phyloP scores from a whole-genome alignment of 2,329 filamentous ascomycete genomes.

The Orbilia ellipsospora region DNA sequence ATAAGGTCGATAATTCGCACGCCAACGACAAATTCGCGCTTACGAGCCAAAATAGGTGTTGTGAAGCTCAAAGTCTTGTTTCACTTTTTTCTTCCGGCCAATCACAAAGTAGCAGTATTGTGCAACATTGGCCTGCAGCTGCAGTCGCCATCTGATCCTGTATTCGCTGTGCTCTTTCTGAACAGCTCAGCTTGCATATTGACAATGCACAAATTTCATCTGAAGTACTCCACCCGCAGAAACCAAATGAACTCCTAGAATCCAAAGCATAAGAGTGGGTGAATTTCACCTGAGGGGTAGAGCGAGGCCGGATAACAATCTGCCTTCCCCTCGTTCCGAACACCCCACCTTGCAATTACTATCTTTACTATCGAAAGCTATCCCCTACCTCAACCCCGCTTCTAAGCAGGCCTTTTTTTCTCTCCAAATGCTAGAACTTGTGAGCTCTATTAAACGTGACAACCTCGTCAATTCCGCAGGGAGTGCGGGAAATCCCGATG shows the following conservation, averaged over 20 bases:
- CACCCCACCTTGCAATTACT: not conserved
- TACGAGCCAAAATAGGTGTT: too few relatives aligned
- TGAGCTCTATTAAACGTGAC: not conserved
- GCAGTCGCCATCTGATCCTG: too few relatives aligned
- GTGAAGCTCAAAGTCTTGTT: too few relatives aligned
- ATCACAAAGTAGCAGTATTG: too few relatives aligned
- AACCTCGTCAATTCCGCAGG: not conserved
- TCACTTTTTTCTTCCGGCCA: too few relatives aligned
- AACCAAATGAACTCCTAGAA: not conserved
- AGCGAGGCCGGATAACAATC: not conserved
- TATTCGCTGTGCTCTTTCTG: not conserved
- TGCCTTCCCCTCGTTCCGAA: not conserved
- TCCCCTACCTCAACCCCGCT: not conserved
- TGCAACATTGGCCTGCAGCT: too few relatives aligned
- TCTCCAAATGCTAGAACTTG: not conserved
- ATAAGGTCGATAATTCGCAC: not conserved
- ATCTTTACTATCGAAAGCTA: not conserved
- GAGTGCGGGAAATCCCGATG: conserved; percentile 18
- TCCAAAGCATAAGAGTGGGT: not conserved
- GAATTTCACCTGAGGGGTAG: not conserved
- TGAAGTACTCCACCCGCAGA: not conserved
- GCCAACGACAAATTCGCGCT: too few relatives aligned
- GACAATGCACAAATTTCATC: not conserved
- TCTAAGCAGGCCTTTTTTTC: not conserved
- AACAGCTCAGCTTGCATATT: conserved; percentile 26